Evolutionary conservation across 805 yeast genomes (phyloP), one percentile per base, ranked within the genome.

Genomic region (Kregervanrija fluxuum): DNA sequence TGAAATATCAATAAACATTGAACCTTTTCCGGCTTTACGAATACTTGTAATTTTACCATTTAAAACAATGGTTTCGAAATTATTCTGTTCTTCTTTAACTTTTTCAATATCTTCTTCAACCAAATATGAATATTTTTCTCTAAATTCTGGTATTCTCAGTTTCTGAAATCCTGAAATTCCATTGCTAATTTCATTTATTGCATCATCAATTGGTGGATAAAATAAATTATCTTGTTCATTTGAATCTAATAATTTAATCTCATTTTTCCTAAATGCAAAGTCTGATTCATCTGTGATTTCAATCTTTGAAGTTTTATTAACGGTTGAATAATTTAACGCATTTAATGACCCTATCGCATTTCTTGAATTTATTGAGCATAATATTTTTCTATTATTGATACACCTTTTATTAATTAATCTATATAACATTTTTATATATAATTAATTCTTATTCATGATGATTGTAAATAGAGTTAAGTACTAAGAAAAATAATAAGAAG

Each of bases 1-100:
- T 0, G 67, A 54, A 2, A 87, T 35, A 57, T 87, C 96, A 17
- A 86, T 54, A 54, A 87, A 87, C 35, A 75, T 62, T 65, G 86
- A 72, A 1, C 82, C 83, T 52, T 75, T 80, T 1, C 95, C 88
- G 0, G 89, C 70, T 42, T 69, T 72, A 34, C 96, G 61, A 0
- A 87, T 70, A 15, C 77, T 66, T 2, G 44, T 46, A 8, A 87
- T 70, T 43, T 80, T 74, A 0, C 95, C 96, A 48, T 77, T 74
- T 8, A 73, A 49, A 8, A 43, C 14, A 12, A 12, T n/a, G 12
- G 13, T 12, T 11, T 32, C 33, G 5, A 57, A 47, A 37, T 52
- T 51, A 0, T 48, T 17, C 3, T 52, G 50, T 4, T 65, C 65
- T 2, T 40, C 43, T 8, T 54, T 48, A 28, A 55, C 51, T 12